Base-by-base conservation (phyloP, 2,329 filamentous ascomycete genomes). In the Fusarium torreyae region DNA sequence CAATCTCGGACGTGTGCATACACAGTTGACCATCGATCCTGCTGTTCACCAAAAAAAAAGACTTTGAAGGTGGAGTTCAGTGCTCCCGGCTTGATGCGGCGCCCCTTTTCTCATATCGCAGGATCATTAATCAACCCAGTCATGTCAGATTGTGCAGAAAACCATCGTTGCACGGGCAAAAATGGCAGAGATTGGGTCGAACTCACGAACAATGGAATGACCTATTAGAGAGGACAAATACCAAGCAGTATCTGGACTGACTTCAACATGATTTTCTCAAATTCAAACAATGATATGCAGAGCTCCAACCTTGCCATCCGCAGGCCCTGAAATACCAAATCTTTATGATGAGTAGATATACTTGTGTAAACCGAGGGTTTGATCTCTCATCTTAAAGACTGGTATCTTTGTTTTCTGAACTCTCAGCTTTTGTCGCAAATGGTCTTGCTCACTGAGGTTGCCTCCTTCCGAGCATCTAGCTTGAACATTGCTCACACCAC, bases 221-320 rank as follows among this genome's bases (percentile, higher is more conserved):
- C 33, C 34, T 15, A 26, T 18, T 22, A 46, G n/a, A 57, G 22
- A 45, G 31, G 24, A 44, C 38, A 38, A 7, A 24, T 44, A 18
- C 24, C 31, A 53, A 45, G 7, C 45, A 52, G 20, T 18, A 34
- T 42, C 36, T 48, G 36, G 65, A 20, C 33, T 51, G 34, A 65
- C 34, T 34, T 18, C 17, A 31, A 50, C 26, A 46, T 38, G 34
- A 15, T 24, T 45, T 22, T 55, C 15, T 43, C 26, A 17, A 10
- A 54, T 20, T 7, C 43, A 11, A 54, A 22, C 17, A 36, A 17
- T 36, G 34, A 45, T 45, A 14, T 53, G 20, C 26, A 34, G 44
- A 22, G 18, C 18, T 14, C 36, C 18, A 8, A n/a, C 7, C 7
- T 28, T 5, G 18, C 17, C 6, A 14, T n/a, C 17, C 14, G 7